Conservation (phyloP, 331 rosid genomes). For the Pyrus hybrid region DNA sequence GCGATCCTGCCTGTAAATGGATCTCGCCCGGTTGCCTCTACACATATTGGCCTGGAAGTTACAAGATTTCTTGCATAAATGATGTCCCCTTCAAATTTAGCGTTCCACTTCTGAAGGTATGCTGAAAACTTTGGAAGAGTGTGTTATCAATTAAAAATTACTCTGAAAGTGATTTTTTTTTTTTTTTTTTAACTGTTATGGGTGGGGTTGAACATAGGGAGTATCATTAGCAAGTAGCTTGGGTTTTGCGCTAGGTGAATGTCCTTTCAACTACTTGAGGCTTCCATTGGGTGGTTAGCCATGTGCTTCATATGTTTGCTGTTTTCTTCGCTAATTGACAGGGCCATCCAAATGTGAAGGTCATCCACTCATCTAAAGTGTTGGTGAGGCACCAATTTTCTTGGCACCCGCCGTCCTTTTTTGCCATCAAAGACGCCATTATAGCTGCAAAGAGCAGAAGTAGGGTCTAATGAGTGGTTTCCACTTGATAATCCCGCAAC, state of each 20-base stretch:
- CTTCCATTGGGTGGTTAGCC: not conserved
- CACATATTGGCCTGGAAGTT: constrained; percentile 80
- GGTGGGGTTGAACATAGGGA: not conserved
- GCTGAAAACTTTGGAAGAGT: not conserved
- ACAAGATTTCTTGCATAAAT: constrained; percentile 82
- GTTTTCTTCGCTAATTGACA: constrained; percentile 19
- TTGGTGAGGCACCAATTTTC: constrained; percentile 98
- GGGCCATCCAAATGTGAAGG: constrained; percentile 96
- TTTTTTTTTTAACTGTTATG: not conserved
- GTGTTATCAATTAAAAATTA: not conserved
- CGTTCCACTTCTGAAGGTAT: constrained; percentile 88
- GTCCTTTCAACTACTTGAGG: not conserved
- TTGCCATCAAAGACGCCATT: constrained; percentile 86
- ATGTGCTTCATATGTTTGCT: not conserved
- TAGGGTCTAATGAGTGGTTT: constrained; percentile 59
- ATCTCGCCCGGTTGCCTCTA: constrained; percentile 59
- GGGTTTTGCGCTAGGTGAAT: not conserved
- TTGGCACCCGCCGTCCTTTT: constrained; percentile 64
- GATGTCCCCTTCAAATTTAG: constrained; percentile 77
- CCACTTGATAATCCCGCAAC: constrained; percentile 94
- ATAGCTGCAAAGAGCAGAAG: constrained; percentile 63
- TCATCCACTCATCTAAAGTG: constrained; percentile 93
- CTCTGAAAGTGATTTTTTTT: not conserved
- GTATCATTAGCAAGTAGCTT: not conserved
- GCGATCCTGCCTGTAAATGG: constrained; percentile 90